phyloP scores from a whole-genome alignment of 176 grass and related monocot species.

The Triticum dicoccoides region DNA sequence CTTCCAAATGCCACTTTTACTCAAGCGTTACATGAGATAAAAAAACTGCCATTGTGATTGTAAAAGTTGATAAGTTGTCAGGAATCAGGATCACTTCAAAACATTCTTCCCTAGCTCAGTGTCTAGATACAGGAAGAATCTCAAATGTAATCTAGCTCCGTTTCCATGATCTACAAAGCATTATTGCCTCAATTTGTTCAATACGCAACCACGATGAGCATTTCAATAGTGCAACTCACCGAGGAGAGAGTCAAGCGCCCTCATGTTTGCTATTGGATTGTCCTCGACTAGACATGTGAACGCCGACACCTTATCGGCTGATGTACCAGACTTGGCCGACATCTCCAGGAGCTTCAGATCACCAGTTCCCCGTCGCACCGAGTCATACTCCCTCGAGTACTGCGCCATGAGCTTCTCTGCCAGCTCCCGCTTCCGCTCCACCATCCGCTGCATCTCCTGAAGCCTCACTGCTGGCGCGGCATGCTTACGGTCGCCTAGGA shows the following conservation, averaged over 20 bases:
- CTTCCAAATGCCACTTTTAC: background rate
- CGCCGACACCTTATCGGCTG: constrained; percentile 84
- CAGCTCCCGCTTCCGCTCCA: constrained; percentile 59
- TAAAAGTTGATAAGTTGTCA: constrained; percentile 4
- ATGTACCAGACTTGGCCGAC: constrained; percentile 82
- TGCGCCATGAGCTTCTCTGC: constrained; percentile 71
- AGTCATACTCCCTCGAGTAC: constrained; percentile 68
- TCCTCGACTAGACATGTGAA: constrained; percentile 91
- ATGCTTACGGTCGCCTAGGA: constrained; percentile 47
- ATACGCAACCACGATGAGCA: background rate
- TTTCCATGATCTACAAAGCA: constrained; percentile 2
- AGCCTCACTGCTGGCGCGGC: constrained; percentile 22
- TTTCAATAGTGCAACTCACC: constrained; percentile 55
- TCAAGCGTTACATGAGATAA: background rate
- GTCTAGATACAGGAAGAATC: background rate
- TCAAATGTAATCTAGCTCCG: background rate
- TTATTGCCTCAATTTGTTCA: background rate
- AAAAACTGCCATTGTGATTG: background rate
- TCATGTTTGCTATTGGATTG: constrained; percentile 88
- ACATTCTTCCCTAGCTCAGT: background rate
- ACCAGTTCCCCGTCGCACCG: constrained; percentile 50
- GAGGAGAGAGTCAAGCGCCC: constrained; percentile 80
- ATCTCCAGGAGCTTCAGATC: constrained; percentile 80
- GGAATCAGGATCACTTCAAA: background rate
- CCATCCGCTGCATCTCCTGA: constrained; percentile 61